phyloP scores from a whole-genome alignment of 2,329 filamentous ascomycete genomes.

The Elsinoe ampelina region DNA sequence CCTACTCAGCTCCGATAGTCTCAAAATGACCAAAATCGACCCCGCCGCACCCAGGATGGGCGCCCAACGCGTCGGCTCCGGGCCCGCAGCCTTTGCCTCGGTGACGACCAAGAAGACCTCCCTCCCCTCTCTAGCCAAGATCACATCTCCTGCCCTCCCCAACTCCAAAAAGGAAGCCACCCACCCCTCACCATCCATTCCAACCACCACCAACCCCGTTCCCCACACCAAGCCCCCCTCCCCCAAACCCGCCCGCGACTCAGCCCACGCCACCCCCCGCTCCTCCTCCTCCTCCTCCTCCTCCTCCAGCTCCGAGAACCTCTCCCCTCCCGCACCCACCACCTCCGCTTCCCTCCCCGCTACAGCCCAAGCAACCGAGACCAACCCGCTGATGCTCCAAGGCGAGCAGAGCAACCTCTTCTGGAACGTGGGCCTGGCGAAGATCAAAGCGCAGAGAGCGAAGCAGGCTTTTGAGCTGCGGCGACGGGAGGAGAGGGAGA shows the following conservation, averaged over 20 bases:
- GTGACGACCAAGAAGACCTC: neutral
- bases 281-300: neutral
- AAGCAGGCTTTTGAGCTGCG: conserved; percentile 14
- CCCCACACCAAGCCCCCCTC: neutral
- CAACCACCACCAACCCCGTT: neutral
- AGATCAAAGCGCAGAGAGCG: conserved; percentile 17
- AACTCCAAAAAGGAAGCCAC: neutral
- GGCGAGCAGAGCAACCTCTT: conserved; percentile 45
- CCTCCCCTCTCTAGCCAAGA: neutral
- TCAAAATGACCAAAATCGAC: conserved; percentile 15
- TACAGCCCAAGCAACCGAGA: conserved; percentile 17
- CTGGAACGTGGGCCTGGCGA: conserved; percentile 37
- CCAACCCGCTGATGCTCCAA: conserved; percentile 40
- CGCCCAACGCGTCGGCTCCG: conserved; percentile 1
- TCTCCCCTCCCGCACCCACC: conserved; percentile 2
- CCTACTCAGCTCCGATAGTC: conserved; percentile 5
- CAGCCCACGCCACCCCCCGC: neutral
- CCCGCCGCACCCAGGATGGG: conserved; percentile 23
- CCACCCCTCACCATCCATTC: neutral
- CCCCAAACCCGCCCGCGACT: neutral
- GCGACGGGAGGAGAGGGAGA: conserved; percentile 4
- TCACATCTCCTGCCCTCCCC: neutral
- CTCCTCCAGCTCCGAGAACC: conserved; percentile 4
- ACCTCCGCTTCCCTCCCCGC: neutral
- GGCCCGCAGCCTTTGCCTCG: neutral